phyloP scores from a whole-genome alignment of 257 asterid species.

The Solanum neorickii region DNA sequence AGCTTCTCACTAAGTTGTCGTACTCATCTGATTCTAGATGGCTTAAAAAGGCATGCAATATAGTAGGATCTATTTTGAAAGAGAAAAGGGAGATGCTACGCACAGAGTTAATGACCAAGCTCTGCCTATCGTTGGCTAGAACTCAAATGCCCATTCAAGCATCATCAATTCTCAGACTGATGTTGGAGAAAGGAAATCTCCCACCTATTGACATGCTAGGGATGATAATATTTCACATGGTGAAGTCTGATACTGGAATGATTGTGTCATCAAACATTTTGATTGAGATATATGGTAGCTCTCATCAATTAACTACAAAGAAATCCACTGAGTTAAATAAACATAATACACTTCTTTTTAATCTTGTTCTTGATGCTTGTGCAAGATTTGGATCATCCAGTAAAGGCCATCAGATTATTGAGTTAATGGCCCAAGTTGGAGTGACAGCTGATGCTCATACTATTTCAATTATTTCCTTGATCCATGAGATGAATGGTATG shows the following conservation, averaged over 20 bases:
- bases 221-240: constrained; percentile 57
- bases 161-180: constrained; percentile 40
- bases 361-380: constrained; percentile 79
- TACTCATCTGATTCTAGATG: constrained; percentile 49
- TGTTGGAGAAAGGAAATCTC: constrained; percentile 36
- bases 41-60: constrained; percentile 50
- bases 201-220: constrained; percentile 37
- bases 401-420: constrained; percentile 58
- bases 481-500: constrained; percentile 62
- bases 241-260: constrained; percentile 48
- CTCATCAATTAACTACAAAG: constrained; percentile 9
- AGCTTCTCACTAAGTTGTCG: constrained; percentile 45
- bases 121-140: constrained; percentile 56
- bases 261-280: constrained; percentile 58
- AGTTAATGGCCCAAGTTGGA: constrained; percentile 64
- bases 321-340: constrained; percentile 30
- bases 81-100: constrained; percentile 40
- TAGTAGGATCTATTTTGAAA: constrained; percentile 35
- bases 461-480: constrained; percentile 39
- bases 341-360: constrained; percentile 48
- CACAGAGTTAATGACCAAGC: constrained; percentile 43
- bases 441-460: constrained; percentile 63
- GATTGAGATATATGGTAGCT: constrained; percentile 39
- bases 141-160: constrained; percentile 62
- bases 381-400: constrained; percentile 49